Evolutionary conservation across 805 yeast genomes (phyloP), one percentile per base, ranked within the genome.

Genomic region (Starmera amethionina): DNA sequence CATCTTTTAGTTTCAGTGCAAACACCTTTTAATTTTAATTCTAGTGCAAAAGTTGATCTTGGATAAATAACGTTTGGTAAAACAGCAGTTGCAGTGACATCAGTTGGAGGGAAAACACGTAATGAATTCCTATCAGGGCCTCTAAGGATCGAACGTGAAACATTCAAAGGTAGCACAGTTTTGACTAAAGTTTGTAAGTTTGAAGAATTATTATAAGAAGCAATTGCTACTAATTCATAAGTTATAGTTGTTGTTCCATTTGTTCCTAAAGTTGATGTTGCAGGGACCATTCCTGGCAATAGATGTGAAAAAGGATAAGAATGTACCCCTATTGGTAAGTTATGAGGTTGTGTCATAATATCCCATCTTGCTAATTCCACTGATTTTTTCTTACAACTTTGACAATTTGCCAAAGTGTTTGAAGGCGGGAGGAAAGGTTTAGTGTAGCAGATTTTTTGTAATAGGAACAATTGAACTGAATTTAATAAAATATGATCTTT

Each of bases 21-120:
- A 8, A 84, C 74, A 42, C 87, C 83, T 50, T 87, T 95, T 52
- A 93, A 63, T 48, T 79, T 77, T 53, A 93, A 65, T 54, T 88
- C 97, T 18, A 90, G 70, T 0, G 93, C 82, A 54, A 93, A 86
- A 1, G 81, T 70, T 0, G 96, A 82, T 56, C 84, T 81, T 11
- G 97, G 97, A 58, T 85, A 85, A 29, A 85, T 73, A 13, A 88
- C 95, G 46, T 83, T 83, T 2, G 98, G 98, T 38, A 93, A 65
- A 13, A 80, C 82, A 8, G 95, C 93, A 25, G 82, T 76, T 7
- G 96, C 94, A 3, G 87, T 80, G 31, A 93, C 80, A 34, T 82
- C 84, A 0, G 97, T 90, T 8, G 99, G 97, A 1, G 98, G 98
- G 60, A 93, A 93, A 1, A 93, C 85, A 45, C 99, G 73, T 32